Percentiles rank a stretch among this genome's conserved stretches.
Conservation (phyloP, 257 asterid genomes). For the Linderniella brevidens region DNA sequence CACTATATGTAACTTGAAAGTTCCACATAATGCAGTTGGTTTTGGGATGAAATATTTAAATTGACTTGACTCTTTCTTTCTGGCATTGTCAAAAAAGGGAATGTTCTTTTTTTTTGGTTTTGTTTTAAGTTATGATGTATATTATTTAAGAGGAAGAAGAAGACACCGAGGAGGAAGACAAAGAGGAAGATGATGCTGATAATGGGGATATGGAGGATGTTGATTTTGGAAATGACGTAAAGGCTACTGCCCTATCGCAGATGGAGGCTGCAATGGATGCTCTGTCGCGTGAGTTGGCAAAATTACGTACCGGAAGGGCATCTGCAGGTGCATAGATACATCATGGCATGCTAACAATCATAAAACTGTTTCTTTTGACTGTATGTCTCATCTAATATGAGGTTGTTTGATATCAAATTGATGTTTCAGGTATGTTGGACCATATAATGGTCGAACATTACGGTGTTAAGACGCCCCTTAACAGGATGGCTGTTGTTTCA, state of each 20-base stretch:
- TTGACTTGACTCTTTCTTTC: background rate
- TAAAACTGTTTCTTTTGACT: background rate
- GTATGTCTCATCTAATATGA: background rate
- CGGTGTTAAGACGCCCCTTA: constrained; percentile 61
- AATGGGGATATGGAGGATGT: constrained; percentile 26
- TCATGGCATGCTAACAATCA: background rate
- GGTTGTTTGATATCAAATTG: background rate
- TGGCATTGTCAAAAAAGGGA: background rate
- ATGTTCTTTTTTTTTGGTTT: background rate
- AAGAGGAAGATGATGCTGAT: constrained; percentile 25
- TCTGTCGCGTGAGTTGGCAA: constrained; percentile 65
- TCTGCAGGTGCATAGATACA: constrained; percentile 36
- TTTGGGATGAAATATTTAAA: background rate
- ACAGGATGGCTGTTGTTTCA: constrained; percentile 82
- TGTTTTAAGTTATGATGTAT: background rate
- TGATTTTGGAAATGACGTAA: constrained; percentile 32
- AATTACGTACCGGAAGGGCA: constrained; percentile 87
- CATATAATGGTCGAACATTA: constrained; percentile 77
- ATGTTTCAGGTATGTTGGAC: constrained; percentile 75
- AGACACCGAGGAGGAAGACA: constrained; percentile 23
- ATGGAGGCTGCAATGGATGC: constrained; percentile 87
- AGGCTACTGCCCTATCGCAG: constrained; percentile 39
- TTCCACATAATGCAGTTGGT: no score
- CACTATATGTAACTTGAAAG: no score
- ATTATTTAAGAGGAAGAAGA: constrained; percentile 23